A percentile compares a stretch with the other conserved stretches of the same genome.
Conservation (phyloP, 352 stramenopile genomes). For the Elongisporangium prolatum region DNA sequence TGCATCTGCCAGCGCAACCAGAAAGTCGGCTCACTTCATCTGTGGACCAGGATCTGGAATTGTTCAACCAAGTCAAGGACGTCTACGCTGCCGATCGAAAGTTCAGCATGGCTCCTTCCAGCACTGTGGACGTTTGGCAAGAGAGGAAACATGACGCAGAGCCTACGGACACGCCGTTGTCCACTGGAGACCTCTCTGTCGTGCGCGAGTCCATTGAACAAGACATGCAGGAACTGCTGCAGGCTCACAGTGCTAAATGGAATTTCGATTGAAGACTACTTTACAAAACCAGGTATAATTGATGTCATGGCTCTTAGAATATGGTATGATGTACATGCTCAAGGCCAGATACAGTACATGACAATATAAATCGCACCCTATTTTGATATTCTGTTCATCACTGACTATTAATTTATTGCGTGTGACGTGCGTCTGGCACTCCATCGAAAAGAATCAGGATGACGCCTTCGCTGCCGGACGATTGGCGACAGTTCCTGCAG, state of each 20-base stretch:
- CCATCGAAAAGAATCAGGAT: not conserved
- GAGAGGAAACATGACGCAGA: not conserved
- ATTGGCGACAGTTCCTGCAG: conserved; percentile 12
- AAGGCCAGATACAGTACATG: no score
- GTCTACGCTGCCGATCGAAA: conserved; percentile 9
- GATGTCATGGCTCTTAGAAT: not conserved
- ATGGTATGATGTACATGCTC: no score
- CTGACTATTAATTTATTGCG: not conserved
- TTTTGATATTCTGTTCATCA: not conserved
- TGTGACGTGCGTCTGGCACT: not conserved
- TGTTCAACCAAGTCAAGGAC: conserved; percentile 7
- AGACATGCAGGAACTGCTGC: conserved; percentile 28
- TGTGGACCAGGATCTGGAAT: not conserved
- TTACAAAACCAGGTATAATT: not conserved
- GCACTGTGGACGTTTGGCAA: not conserved
- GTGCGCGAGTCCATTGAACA: conserved; percentile 27
- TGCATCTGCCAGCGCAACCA: not conserved
- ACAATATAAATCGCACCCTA: no score
- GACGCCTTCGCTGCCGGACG: conserved; percentile 1
- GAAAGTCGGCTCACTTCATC: not conserved
- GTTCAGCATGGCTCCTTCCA: not conserved
- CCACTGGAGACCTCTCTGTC: conserved; percentile 13
- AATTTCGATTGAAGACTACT: not conserved
- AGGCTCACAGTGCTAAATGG: conserved; percentile 2
- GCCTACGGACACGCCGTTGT: not conserved